These are phyloP conservation scores for Orobanche coerulescens DNA, from an alignment of 257 asterid species.

Conservation along the genomic window DNA sequence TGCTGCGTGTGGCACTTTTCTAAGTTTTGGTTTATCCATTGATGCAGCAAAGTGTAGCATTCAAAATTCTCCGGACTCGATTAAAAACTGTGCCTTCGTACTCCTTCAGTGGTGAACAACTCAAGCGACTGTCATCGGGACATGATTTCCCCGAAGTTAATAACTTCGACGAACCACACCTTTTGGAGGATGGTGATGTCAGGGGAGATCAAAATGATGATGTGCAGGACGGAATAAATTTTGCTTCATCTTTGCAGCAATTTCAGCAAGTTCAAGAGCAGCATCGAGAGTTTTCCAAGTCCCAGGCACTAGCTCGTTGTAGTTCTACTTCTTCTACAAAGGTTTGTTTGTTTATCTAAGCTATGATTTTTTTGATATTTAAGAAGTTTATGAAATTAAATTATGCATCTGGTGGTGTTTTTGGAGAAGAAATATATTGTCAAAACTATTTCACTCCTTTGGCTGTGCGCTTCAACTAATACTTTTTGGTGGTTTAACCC, in stretches of 20 bases:
- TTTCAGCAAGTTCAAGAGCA: constrained; percentile 71
- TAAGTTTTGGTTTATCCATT: constrained; percentile 6
- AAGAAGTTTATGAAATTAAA: too few relatives aligned
- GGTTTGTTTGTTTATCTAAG: constrained; percentile 38
- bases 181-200: constrained; percentile 49
- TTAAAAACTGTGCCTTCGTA: constrained; percentile 82
- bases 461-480: not conserved
- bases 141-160: constrained; percentile 36
- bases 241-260: constrained; percentile 55
- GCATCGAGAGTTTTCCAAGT: constrained; percentile 56
- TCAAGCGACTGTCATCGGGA: constrained; percentile 40
- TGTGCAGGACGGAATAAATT: constrained; percentile 53
- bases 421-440: not conserved
- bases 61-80: constrained; percentile 85
- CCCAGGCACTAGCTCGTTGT: constrained; percentile 40
- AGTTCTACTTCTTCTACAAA: constrained; percentile 43
- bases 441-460: not conserved
- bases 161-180: constrained; percentile 34
- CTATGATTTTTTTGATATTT: too few relatives aligned
- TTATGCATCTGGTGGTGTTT: not conserved
- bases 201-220: constrained; percentile 33
- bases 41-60: constrained; percentile 95
- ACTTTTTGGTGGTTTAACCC: too few relatives aligned
- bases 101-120: constrained; percentile 61
- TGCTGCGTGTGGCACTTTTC: not conserved